Evolutionary conservation across 768 basidiomycete genomes (phyloP), one percentile per base, ranked within the genome.

Genomic region (Tylopilus rubrobrunneus): DNA sequence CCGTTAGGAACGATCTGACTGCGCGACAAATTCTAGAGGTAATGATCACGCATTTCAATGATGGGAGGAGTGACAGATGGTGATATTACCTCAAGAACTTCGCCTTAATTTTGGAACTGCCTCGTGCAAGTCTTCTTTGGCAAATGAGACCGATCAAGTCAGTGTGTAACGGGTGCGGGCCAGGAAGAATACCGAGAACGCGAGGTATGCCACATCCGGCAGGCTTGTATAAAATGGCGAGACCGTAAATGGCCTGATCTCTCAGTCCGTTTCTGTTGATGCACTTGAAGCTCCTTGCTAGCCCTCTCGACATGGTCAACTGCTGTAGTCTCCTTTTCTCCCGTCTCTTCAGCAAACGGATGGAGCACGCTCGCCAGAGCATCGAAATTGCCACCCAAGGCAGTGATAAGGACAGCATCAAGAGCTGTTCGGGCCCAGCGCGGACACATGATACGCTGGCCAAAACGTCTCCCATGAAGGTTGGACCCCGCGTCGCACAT

Each of bases 401-500:
- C 40, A 59, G 51, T 33, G 68, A 70, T 47, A 57, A 43, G 28
- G 55, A 65, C 41, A 62, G 63, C 47, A 21, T 72, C 45, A 69
- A 64, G 53, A 71, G 71, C 48, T 72, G 68, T 51, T 71, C 69
- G 34, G 69, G 69, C 28, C 69, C 69, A 17, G 71, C 67, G 9
- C 43, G 58, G 10, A 72, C 69, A 3, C 69, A 71, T 34, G 51
- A 57, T 33, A 47, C 45, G 7, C 49, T 72, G 29, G 43, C 49
- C 44, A 62, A 62, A 47, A 66, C 60, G 23, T 49, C 52, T 23
- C 71, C 63, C 12, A 52, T 61, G 39, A 63, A 49, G 43, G 62
- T 68, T 25, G 71, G 71, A 10, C 69, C 71, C 5, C 71, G 71
- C 44, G 67, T 71, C 8, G 54, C 59, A n/a, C 73, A 71, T 58